phyloP scores from a whole-genome alignment of 2,329 filamentous ascomycete species.

The Alternaria sp. region DNA sequence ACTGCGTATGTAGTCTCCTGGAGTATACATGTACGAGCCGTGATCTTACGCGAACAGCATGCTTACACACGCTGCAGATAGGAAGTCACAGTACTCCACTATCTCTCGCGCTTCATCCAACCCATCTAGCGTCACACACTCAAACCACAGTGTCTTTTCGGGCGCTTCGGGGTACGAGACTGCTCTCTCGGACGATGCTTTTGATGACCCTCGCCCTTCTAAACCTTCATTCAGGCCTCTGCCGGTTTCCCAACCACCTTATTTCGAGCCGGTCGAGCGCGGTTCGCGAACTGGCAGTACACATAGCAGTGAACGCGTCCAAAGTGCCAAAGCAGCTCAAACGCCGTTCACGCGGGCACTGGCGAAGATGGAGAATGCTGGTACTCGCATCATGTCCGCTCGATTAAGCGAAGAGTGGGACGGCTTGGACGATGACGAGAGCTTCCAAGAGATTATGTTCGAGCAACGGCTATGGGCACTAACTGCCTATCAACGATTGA shows the following conservation, averaged over 20 bases:
- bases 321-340: slow-evolving; percentile 20
- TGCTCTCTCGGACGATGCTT: slow-evolving; percentile 21
- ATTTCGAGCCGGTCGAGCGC: slow-evolving; percentile 26
- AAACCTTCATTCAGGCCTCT: slow-evolving; percentile 3
- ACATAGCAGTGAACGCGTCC: slow-evolving; percentile 18
- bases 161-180: slow-evolving; percentile 24
- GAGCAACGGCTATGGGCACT: slow-evolving; percentile 38
- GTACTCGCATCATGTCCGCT: slow-evolving; percentile 32
- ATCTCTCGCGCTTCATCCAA: slow-evolving; percentile 26
- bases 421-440: slow-evolving; percentile 34
- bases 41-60: neutral
- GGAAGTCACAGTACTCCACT: slow-evolving; percentile 23
- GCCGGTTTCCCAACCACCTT: neutral
- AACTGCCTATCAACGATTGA: slow-evolving; percentile 34
- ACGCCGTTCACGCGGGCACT: slow-evolving; percentile 31
- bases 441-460: slow-evolving; percentile 32
- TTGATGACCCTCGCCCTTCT: slow-evolving; percentile 15
- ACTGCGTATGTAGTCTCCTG: neutral
- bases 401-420: slow-evolving; percentile 38
- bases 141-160: slow-evolving; percentile 29
- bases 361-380: slow-evolving; percentile 34
- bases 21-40: neutral
- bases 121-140: slow-evolving; percentile 20
- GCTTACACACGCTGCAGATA: slow-evolving; percentile 14
- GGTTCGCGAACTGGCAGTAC: slow-evolving; percentile 29